These are phyloP conservation scores for Allantophomopsis cytisporea DNA, from an alignment of 2,329 filamentous ascomycete genomes.

Conservation along the genomic window DNA sequence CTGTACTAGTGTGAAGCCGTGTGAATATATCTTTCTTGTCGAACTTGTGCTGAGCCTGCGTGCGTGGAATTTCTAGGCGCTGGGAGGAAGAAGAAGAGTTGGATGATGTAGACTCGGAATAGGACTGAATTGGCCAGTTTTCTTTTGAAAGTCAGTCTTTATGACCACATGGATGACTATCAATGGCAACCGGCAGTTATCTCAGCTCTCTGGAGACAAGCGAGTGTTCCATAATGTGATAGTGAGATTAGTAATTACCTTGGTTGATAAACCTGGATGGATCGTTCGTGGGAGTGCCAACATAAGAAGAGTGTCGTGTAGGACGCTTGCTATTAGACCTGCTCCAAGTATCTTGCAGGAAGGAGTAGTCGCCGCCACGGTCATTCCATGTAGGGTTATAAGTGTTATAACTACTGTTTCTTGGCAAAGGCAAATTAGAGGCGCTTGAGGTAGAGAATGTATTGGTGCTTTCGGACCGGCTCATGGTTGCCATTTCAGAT, in stretches of 20 bases:
- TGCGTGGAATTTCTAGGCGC: slow-evolving; percentile 3
- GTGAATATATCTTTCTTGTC: slow-evolving; percentile 15
- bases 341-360: too few species aligned
- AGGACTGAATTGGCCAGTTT: too few species aligned
- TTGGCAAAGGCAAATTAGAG: not conserved
- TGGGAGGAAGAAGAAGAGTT: slow-evolving; percentile 1
- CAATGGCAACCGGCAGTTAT: too few species aligned
- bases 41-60: slow-evolving; percentile 11
- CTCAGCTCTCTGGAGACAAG: too few species aligned
- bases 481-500: slow-evolving; percentile 13
- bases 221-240: too few species aligned
- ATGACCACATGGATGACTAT: too few species aligned
- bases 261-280: too few species aligned
- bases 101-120: not conserved
- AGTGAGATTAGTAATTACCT: too few species aligned
- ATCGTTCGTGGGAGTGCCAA: too few species aligned
- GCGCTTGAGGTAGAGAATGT: not conserved
- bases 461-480: slow-evolving; percentile 1
- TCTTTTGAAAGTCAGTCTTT: too few species aligned
- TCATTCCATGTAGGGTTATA: not conserved
- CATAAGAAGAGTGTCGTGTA: too few species aligned
- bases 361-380: not conserved
- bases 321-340: too few species aligned
- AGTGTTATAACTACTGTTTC: not conserved
- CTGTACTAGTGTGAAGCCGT: slow-evolving; percentile 17